Percentiles rank a stretch among this genome's conserved stretches.
Conservation (phyloP, 139 green algal species). For the Deuterostichococcus epilithicus region DNA sequence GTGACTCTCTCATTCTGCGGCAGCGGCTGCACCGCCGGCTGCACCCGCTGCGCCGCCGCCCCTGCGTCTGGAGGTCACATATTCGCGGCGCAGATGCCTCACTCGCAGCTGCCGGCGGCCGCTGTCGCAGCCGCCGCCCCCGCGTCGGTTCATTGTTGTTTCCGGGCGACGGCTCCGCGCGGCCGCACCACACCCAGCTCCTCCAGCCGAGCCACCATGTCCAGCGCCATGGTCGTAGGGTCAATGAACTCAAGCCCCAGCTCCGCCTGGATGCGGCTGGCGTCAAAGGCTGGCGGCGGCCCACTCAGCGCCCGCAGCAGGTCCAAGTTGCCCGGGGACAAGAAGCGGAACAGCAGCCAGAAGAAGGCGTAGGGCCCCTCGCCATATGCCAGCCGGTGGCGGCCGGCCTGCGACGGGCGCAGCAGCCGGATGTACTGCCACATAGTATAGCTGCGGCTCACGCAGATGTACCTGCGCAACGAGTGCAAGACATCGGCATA, state of each 20-base stretch:
- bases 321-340: neutral
- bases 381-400: neutral
- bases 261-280: neutral
- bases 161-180: too few species aligned
- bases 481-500: neutral
- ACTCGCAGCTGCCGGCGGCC: too few species aligned
- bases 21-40: too few species aligned
- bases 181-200: neutral
- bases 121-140: too few species aligned
- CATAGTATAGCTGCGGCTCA: neutral
- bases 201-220: slow-evolving; percentile 1
- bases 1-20: too few species aligned
- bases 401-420: too few species aligned
- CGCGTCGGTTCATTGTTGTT: too few species aligned
- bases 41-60: too few species aligned
- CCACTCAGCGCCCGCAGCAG: neutral
- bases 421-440: neutral
- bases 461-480: neutral
- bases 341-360: neutral
- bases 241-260: slow-evolving; percentile 2
- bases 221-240: neutral
- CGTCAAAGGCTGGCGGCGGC: slow-evolving; percentile 4
- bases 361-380: neutral
- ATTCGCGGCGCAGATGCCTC: too few species aligned
- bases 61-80: too few species aligned